Conservation (phyloP, 2,329 filamentous ascomycete genomes). For the Xylaria sp. region DNA sequence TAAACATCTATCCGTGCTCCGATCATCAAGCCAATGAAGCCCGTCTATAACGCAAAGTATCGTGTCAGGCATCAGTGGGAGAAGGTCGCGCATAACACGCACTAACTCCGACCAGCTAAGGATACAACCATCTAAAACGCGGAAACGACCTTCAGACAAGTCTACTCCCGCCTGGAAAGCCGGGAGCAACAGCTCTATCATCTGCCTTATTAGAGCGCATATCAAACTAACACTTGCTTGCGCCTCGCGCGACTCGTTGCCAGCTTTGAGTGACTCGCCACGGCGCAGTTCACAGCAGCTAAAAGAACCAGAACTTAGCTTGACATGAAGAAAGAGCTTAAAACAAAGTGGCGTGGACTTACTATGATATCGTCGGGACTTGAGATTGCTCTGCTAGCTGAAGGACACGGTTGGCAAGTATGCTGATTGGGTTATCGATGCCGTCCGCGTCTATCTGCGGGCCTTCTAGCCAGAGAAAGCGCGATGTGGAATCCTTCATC, state of each 20-base stretch:
- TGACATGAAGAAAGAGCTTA: neutral
- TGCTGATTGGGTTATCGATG: constrained; percentile 23
- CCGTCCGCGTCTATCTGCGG: constrained; percentile 19
- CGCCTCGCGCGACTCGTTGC: constrained; percentile 27
- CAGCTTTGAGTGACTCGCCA: constrained; percentile 18
- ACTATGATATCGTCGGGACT: constrained; percentile 32
- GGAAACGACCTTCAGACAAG: constrained; percentile 17
- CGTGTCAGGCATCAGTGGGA: constrained; percentile 28
- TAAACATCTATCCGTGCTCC: constrained; percentile 20
- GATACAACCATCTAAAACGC: constrained; percentile 27
- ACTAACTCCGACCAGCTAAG: constrained; percentile 29
- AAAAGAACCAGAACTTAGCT: neutral
- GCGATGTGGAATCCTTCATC: constrained; percentile 22
- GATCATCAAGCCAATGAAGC: constrained; percentile 31
- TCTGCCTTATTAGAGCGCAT: constrained; percentile 29
- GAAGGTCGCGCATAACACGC: constrained; percentile 24
- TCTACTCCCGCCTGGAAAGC: constrained; percentile 18
- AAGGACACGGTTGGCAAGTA: constrained; percentile 25
- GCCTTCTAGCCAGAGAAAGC: constrained; percentile 31
- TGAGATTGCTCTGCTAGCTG: constrained; percentile 24
- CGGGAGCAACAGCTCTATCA: constrained; percentile 25
- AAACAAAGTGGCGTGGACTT: neutral
- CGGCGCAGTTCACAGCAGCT: constrained; percentile 33
- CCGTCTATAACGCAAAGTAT: constrained; percentile 31
- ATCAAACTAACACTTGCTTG: constrained; percentile 25